Base-by-base conservation (phyloP, 2,329 filamentous ascomycete genomes). In the Talaromyces marneffei region DNA sequence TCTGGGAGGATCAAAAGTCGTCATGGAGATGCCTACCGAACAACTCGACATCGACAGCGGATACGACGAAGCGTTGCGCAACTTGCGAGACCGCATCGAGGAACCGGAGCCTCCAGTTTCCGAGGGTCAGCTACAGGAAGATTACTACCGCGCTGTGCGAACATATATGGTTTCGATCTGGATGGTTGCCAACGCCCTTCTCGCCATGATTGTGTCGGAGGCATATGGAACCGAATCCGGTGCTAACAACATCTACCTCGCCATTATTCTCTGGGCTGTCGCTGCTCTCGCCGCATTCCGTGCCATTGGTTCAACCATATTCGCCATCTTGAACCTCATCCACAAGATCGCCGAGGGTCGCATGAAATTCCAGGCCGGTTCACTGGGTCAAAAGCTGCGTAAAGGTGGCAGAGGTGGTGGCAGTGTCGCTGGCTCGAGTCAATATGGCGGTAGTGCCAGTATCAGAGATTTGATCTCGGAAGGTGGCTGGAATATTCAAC, bases 161-260 rank as follows among this genome's bases (percentile, higher is more conserved):
- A 99, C 94, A 0, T 99, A 99, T 85, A 95, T 99, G 87, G 94
- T 99, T 12, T 87, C 96, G 46, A 83, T 87, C 52, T 99, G 94
- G 94, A 91, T 99, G 84, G 83, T 95, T 37, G 86, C 87, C 69
- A 99, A 99, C 74, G 91, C 89, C 3, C 86, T 96, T 63, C 86
- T 99, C 39, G 93, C 91, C 72, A 99, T 99, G 94, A 85, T 89
- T 1, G 88, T 97, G 14, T 89, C 85, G 4, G 94, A 99, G 77
- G 86, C 90, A 2, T 99, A 97, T 76, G 85, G 85, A 50, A 81
- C 83, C 63, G 84, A 82, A 53, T 79, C 85, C 42, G 87, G 96
- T 56, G 87, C 87, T 6, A 83, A 87, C 68, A 99, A 99, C 79
- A 86, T 89, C 72, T 99, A 99, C 75, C 83, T 99, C 46, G 88